Conservation (phyloP, 202 grass and related monocot genomes). For the Hordeum pubiflorum region DNA sequence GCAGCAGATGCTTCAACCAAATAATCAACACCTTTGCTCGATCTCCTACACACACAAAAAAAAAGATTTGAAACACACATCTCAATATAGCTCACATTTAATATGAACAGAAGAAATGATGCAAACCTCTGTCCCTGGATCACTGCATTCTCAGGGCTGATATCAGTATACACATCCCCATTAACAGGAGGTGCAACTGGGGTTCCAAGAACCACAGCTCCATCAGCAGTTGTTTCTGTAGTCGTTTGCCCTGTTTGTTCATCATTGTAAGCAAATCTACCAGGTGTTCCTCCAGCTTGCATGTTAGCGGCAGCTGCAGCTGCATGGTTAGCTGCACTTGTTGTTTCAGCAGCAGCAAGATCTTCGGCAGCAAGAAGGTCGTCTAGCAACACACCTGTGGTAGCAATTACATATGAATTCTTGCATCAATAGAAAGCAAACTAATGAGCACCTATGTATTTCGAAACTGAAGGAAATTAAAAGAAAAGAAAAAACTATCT, state of each 20-base stretch:
- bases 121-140: conserved; percentile 84
- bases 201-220: conserved; percentile 85
- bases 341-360: conserved; percentile 88
- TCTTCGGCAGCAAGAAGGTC: conserved; percentile 98
- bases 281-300: conserved; percentile 55
- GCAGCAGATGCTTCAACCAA: conserved; percentile 96
- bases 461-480: neutral
- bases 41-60: conserved; percentile 50
- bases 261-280: conserved; percentile 60
- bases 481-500: neutral
- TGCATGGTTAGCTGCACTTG: conserved; percentile 72
- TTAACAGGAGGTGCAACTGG: conserved; percentile 91
- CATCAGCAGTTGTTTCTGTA: conserved; percentile 57
- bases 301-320: conserved; percentile 41
- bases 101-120: conserved; percentile 7
- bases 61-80: conserved; percentile 3
- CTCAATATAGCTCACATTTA: conserved; percentile 10
- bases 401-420: neutral
- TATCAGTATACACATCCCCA: conserved; percentile 78
- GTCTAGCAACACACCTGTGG: conserved; percentile 79
- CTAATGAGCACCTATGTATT: neutral
- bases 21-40: conserved; percentile 93
- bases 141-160: conserved; percentile 87
- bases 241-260: conserved; percentile 54
- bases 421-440: conserved; percentile 12